Evolutionary conservation across 192 early-diverging fungal species (phyloP), one percentile per base, ranked within the genome.

Genomic region (Umbelopsis sp.): DNA sequence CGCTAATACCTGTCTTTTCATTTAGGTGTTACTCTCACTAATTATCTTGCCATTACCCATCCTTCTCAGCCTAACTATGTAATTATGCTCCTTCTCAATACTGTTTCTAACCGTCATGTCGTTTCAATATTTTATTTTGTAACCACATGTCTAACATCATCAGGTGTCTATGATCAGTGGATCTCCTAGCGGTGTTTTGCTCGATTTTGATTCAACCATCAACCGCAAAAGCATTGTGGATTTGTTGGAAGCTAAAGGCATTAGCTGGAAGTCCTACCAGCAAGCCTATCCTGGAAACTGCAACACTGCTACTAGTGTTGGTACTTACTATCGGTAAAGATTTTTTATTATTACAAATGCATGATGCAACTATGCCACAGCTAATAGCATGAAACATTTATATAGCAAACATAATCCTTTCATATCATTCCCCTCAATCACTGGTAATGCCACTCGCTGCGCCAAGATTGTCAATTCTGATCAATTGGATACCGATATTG

Each of bases 371-470:
- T 13, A 35, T 10, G 0, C 30, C 27, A 16, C 15, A 8, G 1
- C 25, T 30, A 11, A 37, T 37, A 51, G 13, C 7, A 61, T 27
- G 30, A 35, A 16, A 12, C 3, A 61, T 35, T 3, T 18, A 41
- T 41, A 41, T 35, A 79, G 91, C 65, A 93, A 92, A 73, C 91
- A 93, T 78, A 90, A 90, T 73, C 91, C 91, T 10, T 91, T 93
- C 72, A 82, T 90, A 47, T 81, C 78, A 27, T 86, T 87, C 69
- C 80, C 69, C 51, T 75, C 74, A 46, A 88, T 93, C 64, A 49
- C 69, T 21, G 72, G 35, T 45, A 85, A 90, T 76, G n/a, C 83
- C 10, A 69, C 84, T 25, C 78, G 87, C 16, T 90, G 90, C 73
- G 81, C 82, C 50, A 91, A 88, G 5, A 84, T 92, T 55, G 90